Base-by-base conservation (phyloP, 805 yeast genomes). In the Scheffersomyces ergatensis region DNA sequence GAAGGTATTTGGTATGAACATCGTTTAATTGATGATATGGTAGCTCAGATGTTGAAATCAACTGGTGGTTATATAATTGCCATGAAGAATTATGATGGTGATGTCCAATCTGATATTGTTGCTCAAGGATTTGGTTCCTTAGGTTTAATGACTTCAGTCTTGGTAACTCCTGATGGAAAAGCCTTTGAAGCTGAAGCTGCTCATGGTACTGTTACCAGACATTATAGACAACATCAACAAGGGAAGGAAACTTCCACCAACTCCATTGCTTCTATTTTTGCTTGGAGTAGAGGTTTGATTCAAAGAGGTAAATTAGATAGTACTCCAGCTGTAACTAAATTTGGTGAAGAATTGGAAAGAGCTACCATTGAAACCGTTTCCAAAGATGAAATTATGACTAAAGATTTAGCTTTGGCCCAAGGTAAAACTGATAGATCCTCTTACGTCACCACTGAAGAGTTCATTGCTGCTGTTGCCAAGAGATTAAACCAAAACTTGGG, bases 171-270 rank as follows among this genome's bases (percentile, higher is more conserved):
- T 37, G 97, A 92, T 65, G 97, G 97, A 19, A 87, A 86, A 72
- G 83, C 96, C 12, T 90, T 88, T 63, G 97, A 92, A 74, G 74
- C 89, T 40, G 98, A 92, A 74, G 98, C 98, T 44, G 98, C 98
- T n/a, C 98, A 92, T 64, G 98, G 98, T 42, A 92, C 98, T 12
- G 98, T 92, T 54, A 92, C 97, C 35, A 86, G 98, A 72, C 98
- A 92, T 66, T 92, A 77, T 73, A 85, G 97, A 74, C 93, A 84
- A 69, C 89, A 88, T 68, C 97, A 92, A 72, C 87, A 85, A 68
- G 98, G 98, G 51, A 87, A 89, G 65, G 97, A 90, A 71, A 92
- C 98, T 15, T 88, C 97, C 5, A 92, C 98, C 43, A 92, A 92
- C 71, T 90, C 97, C 14, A 92, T 92, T 65, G 98, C 98, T 3